Base-by-base conservation (phyloP, 805 yeast species). In the Barnettozyma wickerhamii region DNA sequence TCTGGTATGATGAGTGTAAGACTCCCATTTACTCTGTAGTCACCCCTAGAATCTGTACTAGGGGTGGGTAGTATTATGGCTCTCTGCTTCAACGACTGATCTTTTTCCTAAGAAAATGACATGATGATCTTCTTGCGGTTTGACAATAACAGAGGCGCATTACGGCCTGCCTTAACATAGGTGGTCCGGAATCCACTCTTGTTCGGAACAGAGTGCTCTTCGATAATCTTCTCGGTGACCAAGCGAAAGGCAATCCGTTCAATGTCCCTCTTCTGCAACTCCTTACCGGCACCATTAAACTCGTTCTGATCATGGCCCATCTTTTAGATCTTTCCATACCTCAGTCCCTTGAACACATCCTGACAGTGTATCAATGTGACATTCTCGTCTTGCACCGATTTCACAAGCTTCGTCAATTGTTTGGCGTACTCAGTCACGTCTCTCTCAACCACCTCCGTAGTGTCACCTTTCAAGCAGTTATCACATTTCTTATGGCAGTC, bases 231-330 rank as follows among this genome's bases (percentile, higher is more conserved):
- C 42, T 79, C 78, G 10, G 84, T 74, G 21, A 87, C 72, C 43
- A 93, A 63, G 49, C 81, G 82, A 58, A 87, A 89, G 47, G 90
- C 84, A 6, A 93, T 75, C 46, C 98, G 69, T 60, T 90, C 96
- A 23, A 86, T 71, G 27, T 82, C 87, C 3, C 79, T 74, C 47
- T 79, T 79, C n/a, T 76, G 75, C 49, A 81, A 56, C 7, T 63
- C 67, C 50, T 72, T 76, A 5, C 96, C 96, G 19, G 64, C 63
- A 2, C 96, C 96, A 56, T 84, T 89, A 34, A 63, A 73, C n/a
- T 72, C 71, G 33, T 71, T 68, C 15, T 52, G 52, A 52, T 83
- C 78, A 53, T 83, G 86, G 0, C 89, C 87, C 33, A 76, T 67
- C 26, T 68, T 71, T 10, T 74, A 66, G 43, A 88, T 75, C 53